Evolutionary conservation across 2,329 filamentous ascomycete genomes (phyloP), one percentile per base, ranked within the genome.

Genomic region (Monilinia fructigena): DNA sequence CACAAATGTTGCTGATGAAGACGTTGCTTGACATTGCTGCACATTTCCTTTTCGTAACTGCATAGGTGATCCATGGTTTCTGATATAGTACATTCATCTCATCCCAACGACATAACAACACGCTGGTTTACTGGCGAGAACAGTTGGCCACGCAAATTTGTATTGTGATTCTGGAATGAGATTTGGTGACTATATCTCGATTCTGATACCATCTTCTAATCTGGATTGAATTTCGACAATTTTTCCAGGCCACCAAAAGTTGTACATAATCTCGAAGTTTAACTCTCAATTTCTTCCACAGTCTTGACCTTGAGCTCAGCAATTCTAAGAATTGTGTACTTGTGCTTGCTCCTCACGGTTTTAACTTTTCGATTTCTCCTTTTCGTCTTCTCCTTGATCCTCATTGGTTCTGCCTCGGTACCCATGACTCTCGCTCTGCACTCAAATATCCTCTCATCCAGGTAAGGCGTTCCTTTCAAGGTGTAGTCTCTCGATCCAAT

Each of bases 401-500:
- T 82, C 80, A 94, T 77, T 45, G 91, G 91, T 80, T 93, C 91
- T 66, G 86, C 85, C 80, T 98, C 95, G 8, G 90, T 86, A 7
- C 93, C 94, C 69, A 95, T 84, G 35, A 99, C 93, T 45, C 89
- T 86, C 20, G 93, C 92, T 67, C 93, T 85, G 78, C 93, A 97
- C 76, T 91, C 89, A 74, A 93, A 98, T 67, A 97, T 78, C 64
- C 87, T 80, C 78, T 94, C 89, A 77, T 97, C 93, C 69, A 98
- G 80, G 76, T 90, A 94, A n/a, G 90, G 87, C 5, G 84, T 80
- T 6, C 91, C 91, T 78, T 93, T 91, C 70, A 98, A 82, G 6
- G 94, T 97, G 79, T 91, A 96, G 78, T 98, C 94, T 70, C 95
- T 85, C 72, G 89, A 94, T 38, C 95, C 95, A 55, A 99, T 80